Evolutionary conservation across 2,329 filamentous ascomycete species (phyloP).

Genomic region (Calonectria honghensis): DNA sequence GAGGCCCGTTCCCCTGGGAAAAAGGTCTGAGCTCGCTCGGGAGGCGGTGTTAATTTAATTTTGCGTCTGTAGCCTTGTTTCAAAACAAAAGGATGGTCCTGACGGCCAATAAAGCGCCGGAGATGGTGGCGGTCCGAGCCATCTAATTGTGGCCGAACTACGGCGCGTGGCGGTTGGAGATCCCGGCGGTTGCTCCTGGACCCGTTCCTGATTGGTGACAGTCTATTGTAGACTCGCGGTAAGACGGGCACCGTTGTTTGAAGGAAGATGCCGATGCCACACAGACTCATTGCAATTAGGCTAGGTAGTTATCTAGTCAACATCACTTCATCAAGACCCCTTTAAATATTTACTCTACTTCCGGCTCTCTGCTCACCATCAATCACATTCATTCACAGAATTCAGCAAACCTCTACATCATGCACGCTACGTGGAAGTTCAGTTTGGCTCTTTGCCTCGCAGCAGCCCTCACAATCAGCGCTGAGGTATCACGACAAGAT

Average conservation of each 20-base stretch:
- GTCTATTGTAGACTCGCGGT: no score
- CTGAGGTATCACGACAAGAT: neutral
- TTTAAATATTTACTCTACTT: neutral
- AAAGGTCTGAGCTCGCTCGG: neutral
- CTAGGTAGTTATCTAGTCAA: neutral
- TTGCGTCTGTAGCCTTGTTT: neutral
- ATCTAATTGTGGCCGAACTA: neutral
- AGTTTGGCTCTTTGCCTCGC: constrained; percentile 1
- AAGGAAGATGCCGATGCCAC: neutral
- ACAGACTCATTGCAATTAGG: neutral
- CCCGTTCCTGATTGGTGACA: neutral
- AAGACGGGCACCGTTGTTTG: neutral
- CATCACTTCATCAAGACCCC: neutral
- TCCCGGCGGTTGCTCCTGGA: neutral
- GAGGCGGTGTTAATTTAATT: neutral
- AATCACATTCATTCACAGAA: neutral
- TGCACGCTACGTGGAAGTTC: constrained; percentile 1
- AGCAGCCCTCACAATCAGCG: neutral
- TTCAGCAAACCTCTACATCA: neutral
- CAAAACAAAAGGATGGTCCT: neutral
- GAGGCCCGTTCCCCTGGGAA: neutral
- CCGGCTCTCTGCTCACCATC: neutral
- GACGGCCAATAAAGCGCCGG: neutral
- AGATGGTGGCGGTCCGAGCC: constrained; percentile 10
- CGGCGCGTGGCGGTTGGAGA: neutral